Evolutionary conservation across 1,284 basidiomycete genomes (phyloP).

Genomic region (Austroboletus novae-zelandiae): DNA sequence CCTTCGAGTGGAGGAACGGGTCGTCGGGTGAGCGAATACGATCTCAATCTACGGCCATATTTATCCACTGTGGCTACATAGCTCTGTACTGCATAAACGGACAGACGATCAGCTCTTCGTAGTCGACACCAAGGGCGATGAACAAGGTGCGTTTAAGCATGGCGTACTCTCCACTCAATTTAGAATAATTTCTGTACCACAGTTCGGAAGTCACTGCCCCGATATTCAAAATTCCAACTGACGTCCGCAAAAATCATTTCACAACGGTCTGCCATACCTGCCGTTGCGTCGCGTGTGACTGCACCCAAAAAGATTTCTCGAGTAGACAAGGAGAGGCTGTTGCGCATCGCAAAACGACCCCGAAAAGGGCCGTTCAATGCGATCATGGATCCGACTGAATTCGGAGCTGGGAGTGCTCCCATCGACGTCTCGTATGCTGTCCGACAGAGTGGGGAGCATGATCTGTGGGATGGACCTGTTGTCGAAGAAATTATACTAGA

Average conservation of each 20-base stretch:
- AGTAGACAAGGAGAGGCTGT: conserved; percentile 73
- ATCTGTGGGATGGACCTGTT: conserved; percentile 58
- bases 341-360: conserved; percentile 70
- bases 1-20: conserved; percentile 73
- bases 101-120: conserved; percentile 74
- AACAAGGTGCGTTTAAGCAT: conserved; percentile 51
- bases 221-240: conserved; percentile 54
- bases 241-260: conserved; percentile 81
- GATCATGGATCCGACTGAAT: conserved; percentile 62
- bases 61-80: conserved; percentile 25
- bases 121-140: conserved; percentile 78
- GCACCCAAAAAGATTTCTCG: conserved; percentile 40
- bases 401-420: conserved; percentile 59
- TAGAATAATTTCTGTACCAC: background rate
- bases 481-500: conserved; percentile 39
- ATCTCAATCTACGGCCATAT: background rate
- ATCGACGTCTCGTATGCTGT: conserved; percentile 65
- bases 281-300: conserved; percentile 61
- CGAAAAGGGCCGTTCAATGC: conserved; percentile 69
- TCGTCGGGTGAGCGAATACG: conserved; percentile 58
- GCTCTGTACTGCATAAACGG: conserved; percentile 60
- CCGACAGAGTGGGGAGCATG: conserved; percentile 68
- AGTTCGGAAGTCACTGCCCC: conserved; percentile 60
- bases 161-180: background rate
- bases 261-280: conserved; percentile 83